Base-by-base conservation (phyloP, 768 basidiomycete genomes). In the Austroboletus festivus region DNA sequence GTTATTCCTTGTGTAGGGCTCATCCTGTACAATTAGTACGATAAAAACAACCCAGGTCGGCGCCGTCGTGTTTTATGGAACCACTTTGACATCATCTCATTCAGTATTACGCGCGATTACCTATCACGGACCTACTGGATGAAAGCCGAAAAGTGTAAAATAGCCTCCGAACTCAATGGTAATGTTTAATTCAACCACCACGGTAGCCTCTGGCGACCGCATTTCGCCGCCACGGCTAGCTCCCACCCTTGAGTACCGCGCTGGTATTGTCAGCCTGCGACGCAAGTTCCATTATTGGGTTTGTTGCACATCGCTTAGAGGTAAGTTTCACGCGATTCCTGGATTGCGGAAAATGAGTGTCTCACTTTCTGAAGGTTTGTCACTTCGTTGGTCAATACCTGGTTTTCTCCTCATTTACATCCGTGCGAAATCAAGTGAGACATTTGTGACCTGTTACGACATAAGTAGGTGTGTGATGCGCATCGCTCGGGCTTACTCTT, bases 371-470 rank as follows among this genome's bases (percentile, higher is more conserved):
- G n/a, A 35, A 38, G 16, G 31, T 42, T 24, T 23, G 15, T 22
- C 35, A 47, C 19, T 20, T 12, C 42, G 3, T 42, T 19, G 30
- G 30, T 33, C 42, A 37, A 24, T 18, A 37, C 18, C 6, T 13
- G n/a, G 26, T 20, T 33, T 42, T 39, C 34, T 38, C 41, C 22
- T 46, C 22, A 37, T 39, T 18, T 44, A 38, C 31, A 44, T 44
- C 44, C 23, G 31, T 30, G 38, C 35, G 44, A 44, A 33, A 34
- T 46, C 46, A 44, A 38, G 58, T 60, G 58, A 60, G 44, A 59
- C 54, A 57, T 30, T 19, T 28, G 31, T 28, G 21, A 45, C 13
- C 46, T 50, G 12, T 43, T 24, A 30, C 33, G 26, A 15, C 8
- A n/a, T n/a, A n/a, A n/a, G 23, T 43, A 18, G 3, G 38, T 38